These are phyloP conservation scores for Somion occarium DNA, from an alignment of 1,284 basidiomycete genomes.

Conservation along the genomic window DNA sequence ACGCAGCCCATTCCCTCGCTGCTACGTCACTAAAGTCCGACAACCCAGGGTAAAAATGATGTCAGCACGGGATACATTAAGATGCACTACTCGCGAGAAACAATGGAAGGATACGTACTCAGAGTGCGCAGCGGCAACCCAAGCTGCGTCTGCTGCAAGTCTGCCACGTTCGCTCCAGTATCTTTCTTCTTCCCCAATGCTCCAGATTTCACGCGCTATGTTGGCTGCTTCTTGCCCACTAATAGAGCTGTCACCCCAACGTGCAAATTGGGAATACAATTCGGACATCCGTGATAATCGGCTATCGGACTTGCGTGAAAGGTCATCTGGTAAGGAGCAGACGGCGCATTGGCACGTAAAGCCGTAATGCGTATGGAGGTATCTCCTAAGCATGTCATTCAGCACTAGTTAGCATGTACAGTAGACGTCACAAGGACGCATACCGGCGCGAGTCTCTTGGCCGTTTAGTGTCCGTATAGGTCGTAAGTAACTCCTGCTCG, in stretches of 20 bases:
- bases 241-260: constrained; percentile 41
- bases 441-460: constrained; percentile 48
- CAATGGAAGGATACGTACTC: constrained; percentile 38
- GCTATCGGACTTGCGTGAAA: constrained; percentile 45
- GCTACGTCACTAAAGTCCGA: constrained; percentile 36
- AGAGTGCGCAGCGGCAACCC: constrained; percentile 53
- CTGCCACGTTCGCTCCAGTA: constrained; percentile 60
- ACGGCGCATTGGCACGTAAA: constrained; percentile 54
- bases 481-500: constrained; percentile 52
- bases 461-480: constrained; percentile 52
- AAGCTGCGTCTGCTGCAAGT: constrained; percentile 53
- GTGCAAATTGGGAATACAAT: constrained; percentile 38
- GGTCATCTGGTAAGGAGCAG: constrained; percentile 44
- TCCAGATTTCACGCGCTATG: constrained; percentile 47
- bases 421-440: no score
- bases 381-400: constrained; percentile 34
- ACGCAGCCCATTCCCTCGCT: constrained; percentile 41
- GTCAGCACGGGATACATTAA: background rate
- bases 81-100: background rate
- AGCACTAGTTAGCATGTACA: no score
- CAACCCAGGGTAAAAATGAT: background rate
- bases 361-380: constrained; percentile 44
- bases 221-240: constrained; percentile 44
- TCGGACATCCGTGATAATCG: constrained; percentile 41
- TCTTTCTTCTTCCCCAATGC: constrained; percentile 50